Percentiles rank a stretch among this genome's conserved stretches.
Conservation (phyloP, 495 filamentous ascomycete species). For the Penicillium macrosclerotiorum region DNA sequence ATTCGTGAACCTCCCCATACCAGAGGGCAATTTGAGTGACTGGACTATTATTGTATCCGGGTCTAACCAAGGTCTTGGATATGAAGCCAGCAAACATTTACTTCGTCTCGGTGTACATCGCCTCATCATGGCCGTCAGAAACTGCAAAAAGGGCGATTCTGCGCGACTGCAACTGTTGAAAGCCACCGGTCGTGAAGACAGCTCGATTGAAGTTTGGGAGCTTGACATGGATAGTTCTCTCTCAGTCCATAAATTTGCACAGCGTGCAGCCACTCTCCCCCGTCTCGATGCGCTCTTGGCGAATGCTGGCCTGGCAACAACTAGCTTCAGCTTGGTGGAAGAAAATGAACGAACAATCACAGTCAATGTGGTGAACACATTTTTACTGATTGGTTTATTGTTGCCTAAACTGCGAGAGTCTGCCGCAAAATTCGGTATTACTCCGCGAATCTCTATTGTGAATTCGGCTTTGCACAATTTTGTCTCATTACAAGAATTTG, state of each 20-base stretch:
- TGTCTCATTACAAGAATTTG: slow-evolving; percentile 19
- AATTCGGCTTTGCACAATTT: slow-evolving; percentile 25
- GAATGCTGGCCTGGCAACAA: slow-evolving; percentile 32
- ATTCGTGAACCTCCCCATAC: slow-evolving; percentile 6
- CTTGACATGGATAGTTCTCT: slow-evolving; percentile 34
- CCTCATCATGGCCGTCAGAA: slow-evolving; percentile 48
- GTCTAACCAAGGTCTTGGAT: slow-evolving; percentile 48
- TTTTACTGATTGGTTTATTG: slow-evolving; percentile 28
- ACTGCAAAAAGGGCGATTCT: slow-evolving; percentile 36
- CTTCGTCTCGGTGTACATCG: slow-evolving; percentile 32
- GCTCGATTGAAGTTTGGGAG: slow-evolving; percentile 36
- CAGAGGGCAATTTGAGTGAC: slow-evolving; percentile 12
- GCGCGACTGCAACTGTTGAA: slow-evolving; percentile 32
- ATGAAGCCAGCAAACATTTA: slow-evolving; percentile 45
- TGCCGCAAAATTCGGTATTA: slow-evolving; percentile 14
- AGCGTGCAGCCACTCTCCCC: slow-evolving; percentile 14
- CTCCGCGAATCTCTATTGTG: slow-evolving; percentile 24
- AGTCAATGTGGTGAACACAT: slow-evolving; percentile 43
- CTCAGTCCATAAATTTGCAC: slow-evolving; percentile 33
- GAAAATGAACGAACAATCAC: slow-evolving; percentile 40
- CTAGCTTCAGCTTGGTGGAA: slow-evolving; percentile 20
- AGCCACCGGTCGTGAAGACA: slow-evolving; percentile 22
- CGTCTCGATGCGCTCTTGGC: slow-evolving; percentile 33
- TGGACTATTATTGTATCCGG: slow-evolving; percentile 55
- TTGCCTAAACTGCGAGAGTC: slow-evolving; percentile 25